phyloP scores from a whole-genome alignment of 2,329 filamentous ascomycete species.

The Microthyrium microscopicum region DNA sequence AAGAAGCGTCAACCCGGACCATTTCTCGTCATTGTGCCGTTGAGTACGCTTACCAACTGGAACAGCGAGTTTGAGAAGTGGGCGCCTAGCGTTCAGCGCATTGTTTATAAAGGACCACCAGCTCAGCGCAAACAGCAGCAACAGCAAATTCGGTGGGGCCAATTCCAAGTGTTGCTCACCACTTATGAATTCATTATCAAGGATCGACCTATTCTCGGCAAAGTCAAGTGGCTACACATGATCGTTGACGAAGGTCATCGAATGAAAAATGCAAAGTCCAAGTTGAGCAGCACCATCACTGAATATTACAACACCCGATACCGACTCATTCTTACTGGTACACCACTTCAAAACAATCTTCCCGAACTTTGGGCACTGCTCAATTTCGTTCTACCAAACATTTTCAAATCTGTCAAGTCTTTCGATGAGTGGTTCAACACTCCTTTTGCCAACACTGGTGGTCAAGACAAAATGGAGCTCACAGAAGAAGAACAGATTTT shows the following conservation, averaged over 20 bases:
- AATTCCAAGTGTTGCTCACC: slow-evolving; percentile 90
- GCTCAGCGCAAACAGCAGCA: slow-evolving; percentile 77
- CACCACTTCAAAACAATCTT: slow-evolving; percentile 91
- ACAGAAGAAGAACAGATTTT: slow-evolving; percentile 99
- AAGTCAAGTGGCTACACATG: slow-evolving; percentile 99
- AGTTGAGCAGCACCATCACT: slow-evolving; percentile 85
- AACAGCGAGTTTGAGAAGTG: slow-evolving; percentile 98
- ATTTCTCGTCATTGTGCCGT: slow-evolving; percentile 88
- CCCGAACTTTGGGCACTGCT: slow-evolving; percentile 94
- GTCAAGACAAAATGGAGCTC: slow-evolving; percentile 96
- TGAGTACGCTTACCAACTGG: slow-evolving; percentile 97
- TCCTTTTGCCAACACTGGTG: slow-evolving; percentile 93
- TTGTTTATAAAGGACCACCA: slow-evolving; percentile 95
- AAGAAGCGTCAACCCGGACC: slow-evolving; percentile 83
- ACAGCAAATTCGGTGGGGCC: slow-evolving; percentile 81
- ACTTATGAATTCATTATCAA: slow-evolving; percentile 99
- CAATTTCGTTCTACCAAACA: slow-evolving; percentile 94
- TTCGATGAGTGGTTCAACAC: slow-evolving; percentile 99
- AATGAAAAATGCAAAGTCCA: slow-evolving; percentile 97
- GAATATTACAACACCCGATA: slow-evolving; percentile 91
- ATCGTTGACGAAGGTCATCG: slow-evolving; percentile 98
- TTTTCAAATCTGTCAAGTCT: slow-evolving; percentile 97
- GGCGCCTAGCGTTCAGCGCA: slow-evolving; percentile 70
- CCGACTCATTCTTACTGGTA: slow-evolving; percentile 92
- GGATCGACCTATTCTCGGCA: slow-evolving; percentile 83